A percentile compares a stretch with the other conserved stretches of the same genome.
Evolutionary conservation across 2,329 filamentous ascomycete genomes (phyloP).

Genomic region (Alternaria sp.): DNA sequence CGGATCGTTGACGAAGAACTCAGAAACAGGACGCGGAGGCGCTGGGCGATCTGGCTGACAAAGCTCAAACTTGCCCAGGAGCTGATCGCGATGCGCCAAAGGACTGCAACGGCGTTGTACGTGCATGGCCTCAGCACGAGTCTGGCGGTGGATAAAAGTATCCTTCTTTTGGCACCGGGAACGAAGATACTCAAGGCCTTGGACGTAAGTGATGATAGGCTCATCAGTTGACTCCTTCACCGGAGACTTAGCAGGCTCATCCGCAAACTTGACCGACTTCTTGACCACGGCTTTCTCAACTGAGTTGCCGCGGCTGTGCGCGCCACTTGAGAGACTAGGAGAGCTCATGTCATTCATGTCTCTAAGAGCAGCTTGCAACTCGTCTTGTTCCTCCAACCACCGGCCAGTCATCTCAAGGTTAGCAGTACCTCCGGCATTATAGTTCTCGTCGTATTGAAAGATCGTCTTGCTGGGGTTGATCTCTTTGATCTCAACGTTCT

Average conservation of each 20-base stretch:
- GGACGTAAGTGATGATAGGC: slow-evolving; percentile 82
- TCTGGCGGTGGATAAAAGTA: slow-evolving; percentile 82
- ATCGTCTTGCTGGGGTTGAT: slow-evolving; percentile 71
- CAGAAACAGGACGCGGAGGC: slow-evolving; percentile 55
- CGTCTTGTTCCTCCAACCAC: slow-evolving; percentile 84
- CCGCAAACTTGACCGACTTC: slow-evolving; percentile 79
- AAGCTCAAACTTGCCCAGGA: slow-evolving; percentile 85
- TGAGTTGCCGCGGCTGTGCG: slow-evolving; percentile 47
- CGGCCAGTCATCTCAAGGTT: slow-evolving; percentile 84
- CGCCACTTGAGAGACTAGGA: slow-evolving; percentile 50
- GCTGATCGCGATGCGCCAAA: slow-evolving; percentile 77
- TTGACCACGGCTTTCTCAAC: slow-evolving; percentile 59
- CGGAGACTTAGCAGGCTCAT: slow-evolving; percentile 36
- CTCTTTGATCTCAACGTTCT: slow-evolving; percentile 59
- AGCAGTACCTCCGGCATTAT: slow-evolving; percentile 74
- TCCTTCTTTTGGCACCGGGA: slow-evolving; percentile 73
- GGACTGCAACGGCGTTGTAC: slow-evolving; percentile 78
- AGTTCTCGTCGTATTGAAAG: slow-evolving; percentile 76
- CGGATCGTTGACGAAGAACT: slow-evolving; percentile 59
- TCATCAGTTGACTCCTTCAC: slow-evolving; percentile 40
- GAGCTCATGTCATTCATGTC: slow-evolving; percentile 58
- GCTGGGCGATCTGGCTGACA: slow-evolving; percentile 58
- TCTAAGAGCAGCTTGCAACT: slow-evolving; percentile 73
- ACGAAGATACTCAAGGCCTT: slow-evolving; percentile 80
- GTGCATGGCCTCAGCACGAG: slow-evolving; percentile 88